Conservation (phyloP, 2,329 filamentous ascomycete genomes). For the Conoideocrella luteorostrata region DNA sequence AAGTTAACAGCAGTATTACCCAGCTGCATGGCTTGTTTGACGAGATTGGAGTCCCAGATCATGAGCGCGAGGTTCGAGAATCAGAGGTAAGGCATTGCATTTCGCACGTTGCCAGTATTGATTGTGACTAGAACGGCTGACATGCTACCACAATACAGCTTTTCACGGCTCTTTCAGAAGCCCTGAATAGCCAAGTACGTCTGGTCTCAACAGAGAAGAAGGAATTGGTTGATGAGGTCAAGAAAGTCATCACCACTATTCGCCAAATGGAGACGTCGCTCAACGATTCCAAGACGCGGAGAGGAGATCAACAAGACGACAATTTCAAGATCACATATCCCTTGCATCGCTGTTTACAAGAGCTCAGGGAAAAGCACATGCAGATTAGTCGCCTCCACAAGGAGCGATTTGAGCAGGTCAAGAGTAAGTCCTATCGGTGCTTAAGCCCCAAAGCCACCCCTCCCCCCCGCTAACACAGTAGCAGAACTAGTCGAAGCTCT, state of each 20-base stretch:
- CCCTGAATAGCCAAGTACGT: slow-evolving; percentile 82
- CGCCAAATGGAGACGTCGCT: slow-evolving; percentile 90
- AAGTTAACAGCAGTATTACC: slow-evolving; percentile 89
- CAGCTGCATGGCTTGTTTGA: slow-evolving; percentile 94
- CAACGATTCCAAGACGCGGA: slow-evolving; percentile 60
- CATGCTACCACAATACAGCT: slow-evolving; percentile 47
- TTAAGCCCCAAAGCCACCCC: too few relatives aligned
- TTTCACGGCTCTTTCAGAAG: slow-evolving; percentile 85
- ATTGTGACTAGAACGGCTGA: neutral
- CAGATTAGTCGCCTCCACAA: slow-evolving; percentile 76
- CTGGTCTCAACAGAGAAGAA: slow-evolving; percentile 84
- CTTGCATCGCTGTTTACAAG: slow-evolving; percentile 69
- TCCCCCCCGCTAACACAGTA: neutral
- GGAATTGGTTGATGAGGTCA: slow-evolving; percentile 81
- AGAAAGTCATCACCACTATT: slow-evolving; percentile 76
- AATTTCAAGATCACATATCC: slow-evolving; percentile 77
- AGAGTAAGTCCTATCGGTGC: slow-evolving; percentile 54
- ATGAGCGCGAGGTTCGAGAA: slow-evolving; percentile 87
- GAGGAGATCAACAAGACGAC: slow-evolving; percentile 58
- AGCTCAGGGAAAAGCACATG: slow-evolving; percentile 78
- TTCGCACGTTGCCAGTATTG: too few relatives aligned
- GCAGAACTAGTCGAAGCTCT: slow-evolving; percentile 87
- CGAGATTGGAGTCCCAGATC: slow-evolving; percentile 89
- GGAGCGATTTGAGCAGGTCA: slow-evolving; percentile 92
- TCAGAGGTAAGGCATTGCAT: slow-evolving; percentile 58